Base-by-base conservation (phyloP, 1,284 basidiomycete genomes). In the Leccinum griseonigrum region DNA sequence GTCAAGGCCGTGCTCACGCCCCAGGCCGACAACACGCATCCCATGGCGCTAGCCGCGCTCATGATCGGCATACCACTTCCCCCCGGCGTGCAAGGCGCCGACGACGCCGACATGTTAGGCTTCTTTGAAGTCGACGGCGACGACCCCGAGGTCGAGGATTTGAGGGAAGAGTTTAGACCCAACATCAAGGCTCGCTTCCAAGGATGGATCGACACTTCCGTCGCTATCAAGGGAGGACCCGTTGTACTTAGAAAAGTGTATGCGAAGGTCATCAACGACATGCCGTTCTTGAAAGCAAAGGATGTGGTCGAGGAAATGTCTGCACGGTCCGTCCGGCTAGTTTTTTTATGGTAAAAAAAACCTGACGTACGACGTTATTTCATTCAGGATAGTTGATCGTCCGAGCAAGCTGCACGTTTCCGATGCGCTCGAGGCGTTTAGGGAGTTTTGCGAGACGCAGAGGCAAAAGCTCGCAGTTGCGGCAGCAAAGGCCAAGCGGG, bases 1-100 rank as follows among this genome's bases (percentile, higher is more conserved):
- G 80, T 82, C 3, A 83, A 84, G 40, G 72, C 76, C 14, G 72
- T 85, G 13, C 62, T 75, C 6, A 83, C 85, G 0, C 79, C 80
- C 0, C 74, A 76, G 1, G 57, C 67, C 6, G 71, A 74, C 0
- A 69, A 75, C 1, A 58, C 81, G 22, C 76, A 84, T 61, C 85
- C 85, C 1, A 78, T 87, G 76, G 80, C 83, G 3, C 81, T 88
- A 60, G 85, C 86, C 0, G 85, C 85, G n/a, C 81, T 87, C 78
- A 81, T 89, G 78, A 85, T 88, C 76, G 87, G 86, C 0, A 68
- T 89, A 8, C 85, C 85, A 32, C 67, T 81, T 11, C 69, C 79
- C 10, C 73, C 75, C 0, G 75, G 72, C 74, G 78, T 31, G 29
- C 64, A 68, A 2, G 63, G 59, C 7, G 10, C 22, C 0, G 73